Evolutionary conservation across 1,284 basidiomycete species (phyloP).

Genomic region (Fomes fomentarius): DNA sequence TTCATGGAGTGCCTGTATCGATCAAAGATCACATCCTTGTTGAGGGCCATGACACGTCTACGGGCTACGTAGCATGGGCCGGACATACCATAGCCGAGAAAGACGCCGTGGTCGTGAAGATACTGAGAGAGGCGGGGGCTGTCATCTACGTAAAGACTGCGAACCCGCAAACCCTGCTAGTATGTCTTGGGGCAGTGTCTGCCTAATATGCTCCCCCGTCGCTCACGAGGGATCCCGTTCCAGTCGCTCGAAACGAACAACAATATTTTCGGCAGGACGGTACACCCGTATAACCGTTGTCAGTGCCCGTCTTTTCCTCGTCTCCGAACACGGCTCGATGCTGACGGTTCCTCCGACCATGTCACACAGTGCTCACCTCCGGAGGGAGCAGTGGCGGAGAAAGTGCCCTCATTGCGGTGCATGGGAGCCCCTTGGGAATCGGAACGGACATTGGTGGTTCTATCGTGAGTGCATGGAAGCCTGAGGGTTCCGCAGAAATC

Average conservation of each 20-base stretch:
- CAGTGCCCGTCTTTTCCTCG: slow-evolving; percentile 12
- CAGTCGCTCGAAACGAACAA: slow-evolving; percentile 53
- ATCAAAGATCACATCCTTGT: slow-evolving; percentile 59
- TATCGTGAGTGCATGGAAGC: slow-evolving; percentile 35
- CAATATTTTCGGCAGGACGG: slow-evolving; percentile 54
- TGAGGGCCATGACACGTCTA: slow-evolving; percentile 49
- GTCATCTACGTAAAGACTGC: slow-evolving; percentile 62
- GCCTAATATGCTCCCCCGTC: neutral
- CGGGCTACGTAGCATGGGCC: slow-evolving; percentile 57
- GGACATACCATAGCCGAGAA: slow-evolving; percentile 43
- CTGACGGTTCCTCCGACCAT: slow-evolving; percentile 15
- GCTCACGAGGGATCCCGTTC: slow-evolving; percentile 14
- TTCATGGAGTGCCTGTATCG: slow-evolving; percentile 63
- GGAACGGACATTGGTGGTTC: slow-evolving; percentile 63
- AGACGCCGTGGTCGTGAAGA: slow-evolving; percentile 49
- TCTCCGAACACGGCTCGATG: slow-evolving; percentile 3
- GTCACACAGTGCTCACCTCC: slow-evolving; percentile 41
- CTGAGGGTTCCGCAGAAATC: slow-evolving; percentile 9
- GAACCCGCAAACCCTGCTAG: slow-evolving; percentile 55
- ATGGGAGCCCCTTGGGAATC: slow-evolving; percentile 59
- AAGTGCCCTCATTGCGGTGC: slow-evolving; percentile 61
- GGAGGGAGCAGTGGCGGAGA: slow-evolving; percentile 72
- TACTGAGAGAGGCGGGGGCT: slow-evolving; percentile 56
- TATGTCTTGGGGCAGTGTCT: slow-evolving; percentile 30
- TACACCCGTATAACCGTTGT: slow-evolving; percentile 57